Evolutionary conservation across 306 rosid genomes (phyloP).

Genomic region (Vigna hirtella): DNA sequence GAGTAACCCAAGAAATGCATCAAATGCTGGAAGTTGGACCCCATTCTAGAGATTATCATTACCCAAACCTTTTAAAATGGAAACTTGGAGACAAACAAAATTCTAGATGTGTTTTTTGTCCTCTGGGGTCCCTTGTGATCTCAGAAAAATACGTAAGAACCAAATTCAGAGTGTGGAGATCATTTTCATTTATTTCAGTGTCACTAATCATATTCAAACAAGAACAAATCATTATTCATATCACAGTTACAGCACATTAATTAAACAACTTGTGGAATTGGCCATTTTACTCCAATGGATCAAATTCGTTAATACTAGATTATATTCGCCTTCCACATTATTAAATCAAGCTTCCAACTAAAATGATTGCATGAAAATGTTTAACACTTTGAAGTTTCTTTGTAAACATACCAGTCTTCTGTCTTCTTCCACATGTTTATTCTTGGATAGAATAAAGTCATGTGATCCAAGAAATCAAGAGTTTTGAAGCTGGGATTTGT

Average conservation of each 20-base stretch:
- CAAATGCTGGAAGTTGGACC: no score
- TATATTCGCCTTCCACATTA: conserved; percentile 21
- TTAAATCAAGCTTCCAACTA: conserved; percentile 30
- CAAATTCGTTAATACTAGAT: not conserved
- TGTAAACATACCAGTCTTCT: conserved; percentile 7
- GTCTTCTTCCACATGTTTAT: not conserved
- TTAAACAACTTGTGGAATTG: conserved; percentile 12
- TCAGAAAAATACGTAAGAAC: not conserved
- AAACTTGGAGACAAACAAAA: no score
- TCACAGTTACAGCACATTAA: conserved; percentile 26
- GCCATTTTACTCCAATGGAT: not conserved
- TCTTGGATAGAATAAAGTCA: not conserved
- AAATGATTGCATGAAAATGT: conserved; percentile 8
- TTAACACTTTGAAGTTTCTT: conserved; percentile 12
- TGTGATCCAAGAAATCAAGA: conserved; percentile 39
- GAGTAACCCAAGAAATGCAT: no score
- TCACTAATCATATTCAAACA: not conserved
- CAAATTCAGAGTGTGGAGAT: not conserved
- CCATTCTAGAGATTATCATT: no score
- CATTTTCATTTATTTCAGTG: not conserved
- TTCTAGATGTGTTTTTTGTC: no score
- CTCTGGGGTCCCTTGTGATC: not conserved
- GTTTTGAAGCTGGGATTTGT: conserved; percentile 69
- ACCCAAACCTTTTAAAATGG: no score
- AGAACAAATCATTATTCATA: not conserved